Evolutionary conservation across 2,329 filamentous ascomycete genomes (phyloP), one percentile per base, ranked within the genome.

Genomic region (Aspergillus proliferans): DNA sequence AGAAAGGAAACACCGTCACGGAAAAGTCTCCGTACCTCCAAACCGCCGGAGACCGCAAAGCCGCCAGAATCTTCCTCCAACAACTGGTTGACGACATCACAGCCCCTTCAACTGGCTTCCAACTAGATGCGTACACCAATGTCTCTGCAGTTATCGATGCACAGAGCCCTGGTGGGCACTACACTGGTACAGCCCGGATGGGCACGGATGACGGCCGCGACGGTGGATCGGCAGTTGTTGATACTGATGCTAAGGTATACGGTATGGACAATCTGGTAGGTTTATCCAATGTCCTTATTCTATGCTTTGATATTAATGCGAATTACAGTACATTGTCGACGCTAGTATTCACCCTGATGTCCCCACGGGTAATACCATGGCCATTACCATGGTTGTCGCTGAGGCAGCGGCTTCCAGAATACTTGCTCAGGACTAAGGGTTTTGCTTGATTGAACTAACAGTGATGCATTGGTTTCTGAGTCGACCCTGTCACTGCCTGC

Each of bases 271-370:
- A 86, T 66, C 71, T 86, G 48, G 57, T 54, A 51, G 38, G 49
- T 47, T 1, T 9, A 36, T 6, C 14, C 34, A 36, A 18, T 18
- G 2, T 30, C 1, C 9, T 9, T 15, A 14, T n/a, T 10, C 6
- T 9, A 19, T 15, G 2, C 14, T 43, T 24, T 15, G 2, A n/a
- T 34, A 83, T 83, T 54, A 49, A 53, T 19, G 2, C 2, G 26
- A 4, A 30, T 9, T 18, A 19, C 19, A 52, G 54, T 62, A 47
- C 58, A 79, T 87, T n/a, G 81, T 87, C 2, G 84, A 87, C 59
- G 84, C 80, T 1, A 80, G 78, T 52, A 83, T 87, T 58, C 85
- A 86, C 69, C 84, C 85, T 0, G 84, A 85, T 53, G 79, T 86
- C 56, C 76, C 83, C 2, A 83, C 82, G 0, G 81, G 83, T 15